Conservation (phyloP, 805 yeast genomes). For the Cyberlindnera euphorbiiphila region DNA sequence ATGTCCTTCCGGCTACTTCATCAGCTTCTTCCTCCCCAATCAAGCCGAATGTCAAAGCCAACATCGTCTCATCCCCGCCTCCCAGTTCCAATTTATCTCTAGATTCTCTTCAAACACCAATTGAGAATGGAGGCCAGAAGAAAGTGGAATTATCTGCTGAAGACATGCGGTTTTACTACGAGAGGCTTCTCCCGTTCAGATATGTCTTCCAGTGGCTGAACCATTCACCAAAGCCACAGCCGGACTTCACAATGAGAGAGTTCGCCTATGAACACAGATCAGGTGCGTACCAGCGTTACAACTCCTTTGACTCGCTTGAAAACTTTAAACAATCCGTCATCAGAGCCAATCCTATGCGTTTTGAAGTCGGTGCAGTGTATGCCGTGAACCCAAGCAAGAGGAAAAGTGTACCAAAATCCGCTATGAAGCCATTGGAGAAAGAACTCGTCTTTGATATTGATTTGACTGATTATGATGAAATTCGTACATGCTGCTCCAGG, state of each 20-base stretch:
- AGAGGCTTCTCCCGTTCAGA: constrained; percentile 69
- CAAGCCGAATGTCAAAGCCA: constrained; percentile 17
- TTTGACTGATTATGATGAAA: constrained; percentile 92
- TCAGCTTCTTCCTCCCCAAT: constrained; percentile 26
- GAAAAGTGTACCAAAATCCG: constrained; percentile 67
- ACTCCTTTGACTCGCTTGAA: constrained; percentile 60
- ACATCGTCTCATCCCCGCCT: constrained; percentile 22
- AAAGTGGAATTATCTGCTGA: constrained; percentile 31
- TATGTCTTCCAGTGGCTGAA: constrained; percentile 84
- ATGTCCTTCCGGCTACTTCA: constrained; percentile 14
- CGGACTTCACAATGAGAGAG: constrained; percentile 84
- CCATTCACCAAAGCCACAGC: constrained; percentile 72
- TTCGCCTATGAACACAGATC: constrained; percentile 86
- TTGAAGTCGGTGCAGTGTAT: constrained; percentile 93
- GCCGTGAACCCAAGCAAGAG: constrained; percentile 84
- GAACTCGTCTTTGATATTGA: constrained; percentile 96
- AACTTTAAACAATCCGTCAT: constrained; percentile 80
- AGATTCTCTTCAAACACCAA: not conserved
- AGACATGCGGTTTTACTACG: constrained; percentile 72
- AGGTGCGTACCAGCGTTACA: constrained; percentile 89
- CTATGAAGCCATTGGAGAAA: constrained; percentile 76
- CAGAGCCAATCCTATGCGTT: constrained; percentile 76
- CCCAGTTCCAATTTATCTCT: not conserved
- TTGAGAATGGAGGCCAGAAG: not conserved
- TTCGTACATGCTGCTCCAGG: constrained; percentile 89